phyloP scores from a whole-genome alignment of 1,284 basidiomycete species.

The Polyporus tsugae region DNA sequence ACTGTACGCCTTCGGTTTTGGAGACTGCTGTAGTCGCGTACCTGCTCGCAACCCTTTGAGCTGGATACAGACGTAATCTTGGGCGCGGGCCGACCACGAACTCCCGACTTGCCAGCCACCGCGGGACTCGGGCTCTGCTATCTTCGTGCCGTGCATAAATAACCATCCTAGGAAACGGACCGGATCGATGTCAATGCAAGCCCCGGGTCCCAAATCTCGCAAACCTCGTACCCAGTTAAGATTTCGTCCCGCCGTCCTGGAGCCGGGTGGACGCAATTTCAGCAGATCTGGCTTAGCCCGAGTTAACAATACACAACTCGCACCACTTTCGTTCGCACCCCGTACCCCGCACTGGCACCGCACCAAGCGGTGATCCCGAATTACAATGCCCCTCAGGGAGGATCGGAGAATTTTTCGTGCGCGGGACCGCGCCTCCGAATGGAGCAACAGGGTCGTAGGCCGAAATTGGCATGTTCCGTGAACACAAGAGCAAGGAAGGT shows the following conservation, averaged over 20 bases:
- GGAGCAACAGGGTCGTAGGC: neutral
- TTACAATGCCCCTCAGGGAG: neutral
- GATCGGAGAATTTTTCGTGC: neutral
- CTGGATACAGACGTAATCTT: neutral
- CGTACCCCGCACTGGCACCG: neutral
- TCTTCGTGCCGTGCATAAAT: conserved; percentile 3
- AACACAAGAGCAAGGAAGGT: neutral
- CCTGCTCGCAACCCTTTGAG: neutral
- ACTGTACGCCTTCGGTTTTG: neutral
- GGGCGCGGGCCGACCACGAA: neutral
- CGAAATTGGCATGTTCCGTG: neutral
- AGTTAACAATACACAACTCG: conserved; percentile 3
- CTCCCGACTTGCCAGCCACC: neutral
- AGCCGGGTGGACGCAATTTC: conserved; percentile 1
- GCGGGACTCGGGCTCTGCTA: neutral
- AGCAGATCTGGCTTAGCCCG: conserved; percentile 3
- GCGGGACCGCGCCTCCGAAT: neutral
- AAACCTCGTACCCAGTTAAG: conserved; percentile 7
- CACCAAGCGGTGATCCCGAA: neutral
- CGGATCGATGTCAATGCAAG: neutral
- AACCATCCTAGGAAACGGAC: neutral
- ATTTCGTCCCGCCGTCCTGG: neutral
- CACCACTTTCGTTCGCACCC: neutral
- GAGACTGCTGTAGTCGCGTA: neutral
- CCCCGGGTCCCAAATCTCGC: neutral